phyloP scores from a whole-genome alignment of 1,284 basidiomycete genomes.

The Sphaerobolus stellatus region DNA sequence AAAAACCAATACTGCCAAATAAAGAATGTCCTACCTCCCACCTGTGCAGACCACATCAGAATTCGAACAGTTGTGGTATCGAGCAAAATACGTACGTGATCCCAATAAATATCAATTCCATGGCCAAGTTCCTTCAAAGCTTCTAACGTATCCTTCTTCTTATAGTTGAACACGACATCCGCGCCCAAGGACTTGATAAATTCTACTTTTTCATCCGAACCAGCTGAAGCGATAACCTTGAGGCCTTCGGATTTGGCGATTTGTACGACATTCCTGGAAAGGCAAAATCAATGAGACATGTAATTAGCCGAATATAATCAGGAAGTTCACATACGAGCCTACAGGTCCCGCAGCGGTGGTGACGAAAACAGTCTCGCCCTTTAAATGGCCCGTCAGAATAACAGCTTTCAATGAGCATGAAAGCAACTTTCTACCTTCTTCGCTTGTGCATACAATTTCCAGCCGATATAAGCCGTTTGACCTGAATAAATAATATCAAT shows the following conservation, averaged over 20 bases:
- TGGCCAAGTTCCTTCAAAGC: constrained; percentile 39
- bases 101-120: not conserved
- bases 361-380: constrained; percentile 28
- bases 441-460: not conserved
- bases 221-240: constrained; percentile 40
- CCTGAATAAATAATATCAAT: not conserved
- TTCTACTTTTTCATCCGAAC: constrained; percentile 40
- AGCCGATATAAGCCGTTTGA: not conserved
- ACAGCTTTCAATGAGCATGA: not conserved
- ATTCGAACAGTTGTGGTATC: not conserved
- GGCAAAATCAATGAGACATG: not conserved
- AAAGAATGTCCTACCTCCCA: not conserved
- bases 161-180: constrained; percentile 39
- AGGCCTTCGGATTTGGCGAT: constrained; percentile 39
- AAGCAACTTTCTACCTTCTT: not conserved
- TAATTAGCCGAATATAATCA: not conserved
- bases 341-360: constrained; percentile 29
- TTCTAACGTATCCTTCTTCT: constrained; percentile 32
- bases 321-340: constrained; percentile 20
- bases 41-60: not conserved
- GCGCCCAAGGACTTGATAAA: constrained; percentile 38
- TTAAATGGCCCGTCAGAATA: not conserved
- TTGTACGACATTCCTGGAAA: constrained; percentile 31
- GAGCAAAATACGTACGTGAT: not conserved
- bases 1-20: not conserved